phyloP scores from a whole-genome alignment of 345 rosid genomes.

The Noccaea bulbosa region DNA sequence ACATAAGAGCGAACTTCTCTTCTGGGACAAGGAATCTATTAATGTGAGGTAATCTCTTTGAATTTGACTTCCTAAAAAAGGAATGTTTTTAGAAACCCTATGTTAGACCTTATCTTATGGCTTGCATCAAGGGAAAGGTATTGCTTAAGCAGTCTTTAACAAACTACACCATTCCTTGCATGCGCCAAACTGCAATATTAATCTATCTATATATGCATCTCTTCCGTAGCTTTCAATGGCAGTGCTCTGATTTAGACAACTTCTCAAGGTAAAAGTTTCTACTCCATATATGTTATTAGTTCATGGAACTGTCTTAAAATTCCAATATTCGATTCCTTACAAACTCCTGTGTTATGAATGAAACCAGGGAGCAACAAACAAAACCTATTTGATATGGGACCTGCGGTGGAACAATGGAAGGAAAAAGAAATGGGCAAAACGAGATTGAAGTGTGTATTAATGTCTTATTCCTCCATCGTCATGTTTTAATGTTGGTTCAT shows the following conservation, averaged over 20 bases:
- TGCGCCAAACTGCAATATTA: background rate
- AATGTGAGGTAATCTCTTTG: slow-evolving; percentile 13
- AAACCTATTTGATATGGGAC: slow-evolving; percentile 10
- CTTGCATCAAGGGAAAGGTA: slow-evolving; percentile 38
- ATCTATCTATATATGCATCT: background rate
- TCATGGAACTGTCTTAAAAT: background rate
- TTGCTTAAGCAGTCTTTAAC: slow-evolving; percentile 32
- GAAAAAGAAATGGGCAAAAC: slow-evolving; percentile 57
- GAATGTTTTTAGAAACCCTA: slow-evolving; percentile 22
- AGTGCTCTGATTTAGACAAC: slow-evolving; percentile 5
- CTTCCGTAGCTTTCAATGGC: background rate
- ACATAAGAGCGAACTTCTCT: slow-evolving; percentile 1
- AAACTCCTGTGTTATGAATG: slow-evolving; percentile 22
- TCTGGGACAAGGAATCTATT: slow-evolving; percentile 20
- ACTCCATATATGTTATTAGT: background rate
- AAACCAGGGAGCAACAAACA: slow-evolving; percentile 9
- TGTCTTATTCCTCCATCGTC: background rate
- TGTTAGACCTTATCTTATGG: slow-evolving; percentile 13
- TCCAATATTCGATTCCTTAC: background rate
- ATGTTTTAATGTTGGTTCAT: background rate
- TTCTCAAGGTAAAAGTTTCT: slow-evolving; percentile 10
- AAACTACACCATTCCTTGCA: slow-evolving; percentile 37
- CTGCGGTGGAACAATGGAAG: slow-evolving; percentile 64
- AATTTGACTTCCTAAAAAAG: background rate
- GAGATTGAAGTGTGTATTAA: slow-evolving; percentile 49